Conservation (phyloP, 306 rosid genomes). For the Cucumis hystrix region DNA sequence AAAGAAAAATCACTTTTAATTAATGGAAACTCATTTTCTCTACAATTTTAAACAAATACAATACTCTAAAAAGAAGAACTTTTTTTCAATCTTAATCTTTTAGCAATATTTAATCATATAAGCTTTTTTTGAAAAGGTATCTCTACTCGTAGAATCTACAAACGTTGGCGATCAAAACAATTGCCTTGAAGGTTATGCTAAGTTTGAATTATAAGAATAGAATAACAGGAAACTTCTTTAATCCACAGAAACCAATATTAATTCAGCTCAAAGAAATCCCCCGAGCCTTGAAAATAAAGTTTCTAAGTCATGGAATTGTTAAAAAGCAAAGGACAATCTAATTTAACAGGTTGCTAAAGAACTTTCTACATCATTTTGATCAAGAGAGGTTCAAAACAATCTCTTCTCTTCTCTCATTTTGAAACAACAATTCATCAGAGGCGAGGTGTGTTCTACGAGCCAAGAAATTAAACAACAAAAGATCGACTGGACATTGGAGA, state of each 20-base stretch:
- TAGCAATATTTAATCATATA: too few relatives aligned
- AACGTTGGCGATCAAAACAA: too few relatives aligned
- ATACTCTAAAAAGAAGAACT: too few relatives aligned
- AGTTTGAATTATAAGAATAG: neutral
- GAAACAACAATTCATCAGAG: too few relatives aligned
- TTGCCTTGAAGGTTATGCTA: neutral
- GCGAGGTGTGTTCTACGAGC: neutral
- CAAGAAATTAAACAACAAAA: neutral
- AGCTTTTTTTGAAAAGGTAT: too few relatives aligned
- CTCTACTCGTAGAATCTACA: too few relatives aligned
- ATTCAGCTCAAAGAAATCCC: conserved; percentile 30
- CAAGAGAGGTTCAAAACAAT: neutral
- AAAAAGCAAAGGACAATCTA: conserved; percentile 30
- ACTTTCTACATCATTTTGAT: neutral
- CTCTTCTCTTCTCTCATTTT: neutral
- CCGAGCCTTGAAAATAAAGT: conserved; percentile 8
- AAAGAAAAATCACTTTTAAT: too few relatives aligned
- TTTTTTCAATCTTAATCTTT: too few relatives aligned
- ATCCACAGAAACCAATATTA: conserved; percentile 2
- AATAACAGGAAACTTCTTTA: conserved; percentile 21
- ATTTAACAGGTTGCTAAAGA: conserved; percentile 10
- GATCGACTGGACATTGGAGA: neutral
- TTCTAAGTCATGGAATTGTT: conserved; percentile 15
- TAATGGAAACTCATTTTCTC: too few relatives aligned
- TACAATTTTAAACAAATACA: too few relatives aligned